These are phyloP conservation scores for Lachnum nothofagi DNA, from an alignment of 2,329 filamentous ascomycete genomes.

Conservation along the genomic window DNA sequence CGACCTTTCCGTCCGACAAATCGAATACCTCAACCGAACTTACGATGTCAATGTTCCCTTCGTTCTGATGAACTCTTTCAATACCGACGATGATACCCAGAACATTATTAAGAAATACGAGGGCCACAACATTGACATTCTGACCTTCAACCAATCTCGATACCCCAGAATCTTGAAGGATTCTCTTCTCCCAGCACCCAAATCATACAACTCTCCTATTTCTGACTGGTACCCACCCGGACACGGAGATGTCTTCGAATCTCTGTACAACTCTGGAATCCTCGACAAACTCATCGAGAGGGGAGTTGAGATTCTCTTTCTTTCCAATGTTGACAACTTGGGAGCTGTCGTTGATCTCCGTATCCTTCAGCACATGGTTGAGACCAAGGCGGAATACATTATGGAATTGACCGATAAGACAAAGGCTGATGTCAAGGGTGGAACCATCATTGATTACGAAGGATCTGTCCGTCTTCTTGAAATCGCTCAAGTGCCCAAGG, in stretches of 20 bases:
- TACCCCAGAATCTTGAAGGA: constrained; percentile 98
- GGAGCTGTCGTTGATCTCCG: constrained; percentile 95
- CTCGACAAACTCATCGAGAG: constrained; percentile 93
- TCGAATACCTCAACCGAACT: constrained; percentile 97
- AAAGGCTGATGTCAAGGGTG: constrained; percentile 99
- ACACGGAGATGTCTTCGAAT: constrained; percentile 99
- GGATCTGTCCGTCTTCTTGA: constrained; percentile 93
- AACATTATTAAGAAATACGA: constrained; percentile 99
- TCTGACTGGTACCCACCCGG: constrained; percentile 98
- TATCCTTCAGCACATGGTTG: constrained; percentile 98
- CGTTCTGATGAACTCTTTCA: constrained; percentile 99
- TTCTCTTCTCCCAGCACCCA: constrained; percentile 91
- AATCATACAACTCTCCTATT: constrained; percentile 79
- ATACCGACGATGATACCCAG: constrained; percentile 95
- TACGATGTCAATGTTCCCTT: constrained; percentile 97
- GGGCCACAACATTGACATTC: constrained; percentile 98
- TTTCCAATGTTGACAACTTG: constrained; percentile 98
- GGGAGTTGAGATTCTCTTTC: constrained; percentile 95
- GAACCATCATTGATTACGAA: constrained; percentile 99
- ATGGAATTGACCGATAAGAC: constrained; percentile 99
- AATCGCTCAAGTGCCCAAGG: constrained; percentile 98
- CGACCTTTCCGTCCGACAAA: constrained; percentile 95
- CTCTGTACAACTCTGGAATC: constrained; percentile 97
- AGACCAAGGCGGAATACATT: constrained; percentile 95
- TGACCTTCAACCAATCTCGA: constrained; percentile 99